Percentiles rank a stretch among this genome's conserved stretches.
phyloP scores from a whole-genome alignment of 2,329 filamentous ascomycete species.

The Ilyonectria destructans region DNA sequence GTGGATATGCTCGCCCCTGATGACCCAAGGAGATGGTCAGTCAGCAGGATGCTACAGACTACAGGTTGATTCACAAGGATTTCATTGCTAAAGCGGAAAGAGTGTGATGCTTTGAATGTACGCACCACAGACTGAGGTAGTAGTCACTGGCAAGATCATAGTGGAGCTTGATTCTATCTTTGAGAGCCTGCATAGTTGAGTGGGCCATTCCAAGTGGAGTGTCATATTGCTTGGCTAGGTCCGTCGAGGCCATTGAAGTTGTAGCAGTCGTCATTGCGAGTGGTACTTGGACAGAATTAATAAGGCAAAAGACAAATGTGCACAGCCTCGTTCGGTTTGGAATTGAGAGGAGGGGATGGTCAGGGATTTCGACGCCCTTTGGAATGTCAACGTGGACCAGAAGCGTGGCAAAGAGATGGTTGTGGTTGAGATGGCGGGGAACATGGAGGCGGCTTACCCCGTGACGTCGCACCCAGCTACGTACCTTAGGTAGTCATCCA shows the following conservation, averaged over 20 bases:
- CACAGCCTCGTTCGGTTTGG: neutral
- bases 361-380: neutral
- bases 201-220: conserved; percentile 63
- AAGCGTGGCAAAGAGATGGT: conserved; percentile 3
- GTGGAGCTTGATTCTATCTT: conserved; percentile 73
- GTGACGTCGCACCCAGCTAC: conserved; percentile 8
- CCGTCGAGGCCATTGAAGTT: conserved; percentile 14
- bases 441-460: conserved; percentile 10
- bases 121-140: conserved; percentile 73
- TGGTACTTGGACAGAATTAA: neutral
- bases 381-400: neutral
- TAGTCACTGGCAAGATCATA: conserved; percentile 76
- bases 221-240: conserved; percentile 63
- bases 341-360: conserved; percentile 1
- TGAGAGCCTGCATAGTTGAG: conserved; percentile 66
- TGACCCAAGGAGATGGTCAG: conserved; percentile 14
- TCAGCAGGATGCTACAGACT: conserved; percentile 4
- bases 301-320: neutral
- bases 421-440: conserved; percentile 9
- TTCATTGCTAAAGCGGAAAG: neutral
- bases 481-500: no score
- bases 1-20: conserved; percentile 76
- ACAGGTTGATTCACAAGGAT: neutral
- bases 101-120: conserved; percentile 7
- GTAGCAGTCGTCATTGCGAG: conserved; percentile 32